Conservation (phyloP, 108 stramenopile genomes). For the Conticribra weissflogii region DNA sequence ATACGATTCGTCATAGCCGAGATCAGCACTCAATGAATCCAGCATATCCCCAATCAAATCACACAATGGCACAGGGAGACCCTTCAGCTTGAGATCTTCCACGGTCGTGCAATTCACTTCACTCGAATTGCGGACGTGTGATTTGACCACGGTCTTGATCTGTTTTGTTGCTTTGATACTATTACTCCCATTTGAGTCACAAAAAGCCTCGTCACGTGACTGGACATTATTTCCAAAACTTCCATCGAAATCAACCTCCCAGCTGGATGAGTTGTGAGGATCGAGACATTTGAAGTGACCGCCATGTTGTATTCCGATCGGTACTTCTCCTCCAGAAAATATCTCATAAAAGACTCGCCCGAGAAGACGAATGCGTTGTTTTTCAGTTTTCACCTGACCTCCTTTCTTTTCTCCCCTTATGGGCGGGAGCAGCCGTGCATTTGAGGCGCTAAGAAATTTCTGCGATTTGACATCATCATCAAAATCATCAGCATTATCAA, state of each 20-base stretch:
- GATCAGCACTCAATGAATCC: no score
- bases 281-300: no score
- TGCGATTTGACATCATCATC: no score
- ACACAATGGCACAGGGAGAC: slow-evolving; percentile 15
- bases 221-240: background rate
- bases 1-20: no score
- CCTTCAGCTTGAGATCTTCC: slow-evolving; percentile 10
- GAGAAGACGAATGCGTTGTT: slow-evolving; percentile 20
- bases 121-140: background rate
- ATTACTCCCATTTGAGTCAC: background rate
- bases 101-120: background rate
- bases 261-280: no score
- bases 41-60: slow-evolving; percentile 31
- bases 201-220: background rate
- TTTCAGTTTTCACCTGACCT: background rate
- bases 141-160: background rate
- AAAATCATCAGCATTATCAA: no score
- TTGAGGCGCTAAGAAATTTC: background rate
- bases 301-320: background rate
- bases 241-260: no score
- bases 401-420: background rate
- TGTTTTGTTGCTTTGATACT: background rate
- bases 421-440: slow-evolving; percentile 6
- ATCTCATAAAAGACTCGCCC: slow-evolving; percentile 25
- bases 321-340: slow-evolving; percentile 20